phyloP scores from a whole-genome alignment of 2,329 filamentous ascomycete genomes.

The Sporothrix brasiliensis region DNA sequence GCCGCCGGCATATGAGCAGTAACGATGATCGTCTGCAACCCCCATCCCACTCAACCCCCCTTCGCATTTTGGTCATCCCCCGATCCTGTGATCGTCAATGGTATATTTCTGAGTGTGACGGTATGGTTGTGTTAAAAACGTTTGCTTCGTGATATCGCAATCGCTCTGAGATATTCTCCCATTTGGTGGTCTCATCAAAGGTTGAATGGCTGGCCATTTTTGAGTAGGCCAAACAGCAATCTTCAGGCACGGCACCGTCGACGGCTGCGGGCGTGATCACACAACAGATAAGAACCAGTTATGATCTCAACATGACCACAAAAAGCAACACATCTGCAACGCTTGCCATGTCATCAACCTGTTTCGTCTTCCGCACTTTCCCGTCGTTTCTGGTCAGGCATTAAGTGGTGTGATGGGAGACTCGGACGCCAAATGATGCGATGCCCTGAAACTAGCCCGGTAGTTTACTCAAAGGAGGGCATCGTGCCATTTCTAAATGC shows the following conservation, averaged over 20 bases:
- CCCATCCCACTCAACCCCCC: not conserved
- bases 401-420: not conserved
- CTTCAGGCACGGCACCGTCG: constrained; percentile 2
- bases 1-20: constrained; percentile 6
- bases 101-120: no score
- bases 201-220: not conserved
- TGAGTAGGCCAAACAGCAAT: not conserved
- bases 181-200: not conserved
- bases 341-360: no score
- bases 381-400: not conserved
- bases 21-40: constrained; percentile 19
- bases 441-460: not conserved
- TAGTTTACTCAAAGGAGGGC: not conserved
- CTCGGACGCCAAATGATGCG: not conserved
- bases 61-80: not conserved
- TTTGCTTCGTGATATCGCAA: not conserved
- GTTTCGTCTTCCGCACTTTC: not conserved
- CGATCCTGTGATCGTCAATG: not conserved
- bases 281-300: constrained; percentile 5
- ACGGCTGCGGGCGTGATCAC: constrained; percentile 9
- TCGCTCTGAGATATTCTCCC: constrained; percentile 6
- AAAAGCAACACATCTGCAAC: no score
- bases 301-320: no score
- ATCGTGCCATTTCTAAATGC: not conserved
- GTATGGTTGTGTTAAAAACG: no score